These are phyloP conservation scores for Septoria linicola DNA, from an alignment of 2,329 filamentous ascomycete genomes.

Conservation along the genomic window DNA sequence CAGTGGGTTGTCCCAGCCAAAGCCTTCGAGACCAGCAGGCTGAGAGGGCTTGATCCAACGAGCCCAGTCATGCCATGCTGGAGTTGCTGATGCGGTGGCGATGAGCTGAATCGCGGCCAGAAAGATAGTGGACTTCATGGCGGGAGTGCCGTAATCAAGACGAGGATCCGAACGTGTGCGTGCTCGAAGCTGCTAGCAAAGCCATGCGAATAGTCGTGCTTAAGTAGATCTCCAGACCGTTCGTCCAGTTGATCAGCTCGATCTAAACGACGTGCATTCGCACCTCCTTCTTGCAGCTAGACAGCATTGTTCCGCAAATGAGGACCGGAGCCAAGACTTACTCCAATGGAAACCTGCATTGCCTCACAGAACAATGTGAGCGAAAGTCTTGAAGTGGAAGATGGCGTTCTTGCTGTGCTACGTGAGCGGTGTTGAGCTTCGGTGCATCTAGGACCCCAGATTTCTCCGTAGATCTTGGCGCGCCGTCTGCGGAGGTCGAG, in stretches of 20 bases:
- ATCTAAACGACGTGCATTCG: too few relatives aligned
- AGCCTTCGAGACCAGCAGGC: constrained; percentile 20
- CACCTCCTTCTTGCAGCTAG: too few relatives aligned
- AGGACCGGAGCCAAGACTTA: too few relatives aligned
- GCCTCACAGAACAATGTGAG: neutral
- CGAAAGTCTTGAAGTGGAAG: neutral
- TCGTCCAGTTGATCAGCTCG: too few relatives aligned
- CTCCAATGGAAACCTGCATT: neutral
- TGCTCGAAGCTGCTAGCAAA: neutral
- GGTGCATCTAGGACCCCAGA: constrained; percentile 4
- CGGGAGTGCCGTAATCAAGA: neutral
- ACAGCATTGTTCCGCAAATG: too few relatives aligned
- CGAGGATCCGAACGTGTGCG: neutral
- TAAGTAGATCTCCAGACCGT: neutral
- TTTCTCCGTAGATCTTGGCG: constrained; percentile 7
- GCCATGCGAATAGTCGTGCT: neutral
- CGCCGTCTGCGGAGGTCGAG: neutral
- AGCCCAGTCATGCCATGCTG: constrained; percentile 3
- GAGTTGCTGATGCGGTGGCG: neutral
- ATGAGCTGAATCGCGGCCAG: neutral
- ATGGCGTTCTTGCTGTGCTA: neutral
- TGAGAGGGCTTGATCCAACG: neutral
- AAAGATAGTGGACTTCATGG: constrained; percentile 2
- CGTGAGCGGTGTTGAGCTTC: neutral
- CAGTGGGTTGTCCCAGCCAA: constrained; percentile 29